Percentiles rank a stretch among this genome's conserved stretches.
Evolutionary conservation across 1,139 yeast genomes (phyloP).

Genomic region (Lodderomyces theae): DNA sequence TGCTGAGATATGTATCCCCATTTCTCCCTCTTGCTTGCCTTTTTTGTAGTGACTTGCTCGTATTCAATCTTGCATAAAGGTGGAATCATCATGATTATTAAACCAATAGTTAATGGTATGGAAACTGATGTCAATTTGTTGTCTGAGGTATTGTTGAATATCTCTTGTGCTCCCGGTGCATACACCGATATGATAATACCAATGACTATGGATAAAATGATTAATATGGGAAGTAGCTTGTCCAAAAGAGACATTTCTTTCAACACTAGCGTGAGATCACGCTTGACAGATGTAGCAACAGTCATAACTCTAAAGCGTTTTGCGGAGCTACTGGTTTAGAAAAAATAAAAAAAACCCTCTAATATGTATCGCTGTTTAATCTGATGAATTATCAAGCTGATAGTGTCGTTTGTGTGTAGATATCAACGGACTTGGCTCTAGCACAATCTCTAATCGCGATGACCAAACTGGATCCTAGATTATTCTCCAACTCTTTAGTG

Average conservation of each 20-base stretch:
- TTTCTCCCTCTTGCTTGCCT: not conserved
- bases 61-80: constrained; percentile 55
- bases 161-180: constrained; percentile 28
- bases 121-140: constrained; percentile 29
- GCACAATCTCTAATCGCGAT: too few species aligned
- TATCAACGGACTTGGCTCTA: too few species aligned
- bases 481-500: too few species aligned
- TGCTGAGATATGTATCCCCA: constrained; percentile 13
- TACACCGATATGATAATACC: constrained; percentile 34
- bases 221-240: constrained; percentile 27
- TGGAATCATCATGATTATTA: constrained; percentile 59
- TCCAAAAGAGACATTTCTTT: constrained; percentile 20
- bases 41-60: constrained; percentile 27
- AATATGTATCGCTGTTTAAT: too few species aligned
- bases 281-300: constrained; percentile 6
- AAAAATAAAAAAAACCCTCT: too few species aligned
- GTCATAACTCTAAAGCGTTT: too few species aligned
- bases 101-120: constrained; percentile 51
- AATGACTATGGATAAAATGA: constrained; percentile 26
- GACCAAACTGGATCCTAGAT: too few species aligned
- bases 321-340: too few species aligned
- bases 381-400: too few species aligned
- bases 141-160: constrained; percentile 22
- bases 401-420: too few species aligned
- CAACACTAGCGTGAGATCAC: constrained; percentile 9